A percentile compares a stretch with the other conserved stretches of the same genome.
phyloP scores from a whole-genome alignment of 345 rosid genomes.

The Eucalyptus coolabah region DNA sequence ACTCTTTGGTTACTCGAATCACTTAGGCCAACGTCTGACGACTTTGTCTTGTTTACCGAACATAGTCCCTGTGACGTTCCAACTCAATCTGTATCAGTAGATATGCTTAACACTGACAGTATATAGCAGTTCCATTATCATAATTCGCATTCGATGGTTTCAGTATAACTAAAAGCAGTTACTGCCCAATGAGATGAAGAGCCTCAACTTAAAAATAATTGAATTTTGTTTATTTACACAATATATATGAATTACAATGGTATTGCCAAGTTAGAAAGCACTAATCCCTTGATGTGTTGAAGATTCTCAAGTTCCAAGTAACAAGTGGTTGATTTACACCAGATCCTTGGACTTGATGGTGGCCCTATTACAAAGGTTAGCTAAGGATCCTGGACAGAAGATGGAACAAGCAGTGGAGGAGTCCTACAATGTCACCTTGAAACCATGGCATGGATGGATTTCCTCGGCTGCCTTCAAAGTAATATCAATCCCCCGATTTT shows the following conservation, averaged over 20 bases:
- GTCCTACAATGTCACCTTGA: slow-evolving; percentile 51
- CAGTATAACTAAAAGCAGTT: background rate
- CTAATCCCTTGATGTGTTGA: background rate
- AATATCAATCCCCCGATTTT: background rate
- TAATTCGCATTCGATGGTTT: background rate
- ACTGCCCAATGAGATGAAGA: background rate
- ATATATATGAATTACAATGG: background rate
- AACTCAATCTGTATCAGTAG: background rate
- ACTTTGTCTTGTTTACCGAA: background rate
- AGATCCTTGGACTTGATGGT: slow-evolving; percentile 71
- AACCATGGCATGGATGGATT: slow-evolving; percentile 95
- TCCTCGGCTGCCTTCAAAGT: slow-evolving; percentile 91
- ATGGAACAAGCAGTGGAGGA: slow-evolving; percentile 82
- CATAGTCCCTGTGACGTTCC: background rate
- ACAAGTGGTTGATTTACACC: background rate
- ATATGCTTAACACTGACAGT: background rate
- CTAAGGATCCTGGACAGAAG: slow-evolving; percentile 34
- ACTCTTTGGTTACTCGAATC: background rate
- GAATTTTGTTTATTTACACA: background rate
- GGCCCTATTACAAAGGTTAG: slow-evolving; percentile 40
- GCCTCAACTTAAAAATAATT: background rate
- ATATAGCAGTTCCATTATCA: background rate
- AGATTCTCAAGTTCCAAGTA: background rate
- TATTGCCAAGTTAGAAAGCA: background rate
- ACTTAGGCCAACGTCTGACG: background rate